Base-by-base conservation (phyloP, 108 stramenopile species). In the Cyclostephanos tholiformis region DNA sequence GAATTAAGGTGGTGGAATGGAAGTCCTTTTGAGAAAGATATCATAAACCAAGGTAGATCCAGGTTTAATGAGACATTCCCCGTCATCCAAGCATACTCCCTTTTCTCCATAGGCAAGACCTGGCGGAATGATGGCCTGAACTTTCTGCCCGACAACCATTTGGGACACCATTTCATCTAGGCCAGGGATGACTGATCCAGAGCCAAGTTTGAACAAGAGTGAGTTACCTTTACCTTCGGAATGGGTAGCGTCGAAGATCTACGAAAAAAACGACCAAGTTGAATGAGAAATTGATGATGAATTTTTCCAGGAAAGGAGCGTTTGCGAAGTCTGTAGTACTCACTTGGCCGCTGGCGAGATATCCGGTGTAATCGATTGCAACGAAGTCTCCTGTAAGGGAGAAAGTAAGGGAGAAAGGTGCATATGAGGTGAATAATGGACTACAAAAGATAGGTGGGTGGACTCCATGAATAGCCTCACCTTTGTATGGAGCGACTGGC, bases 221-320 rank as follows among this genome's bases (percentile, higher is more conserved):
- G 86, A 90, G 57, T 91, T 92, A 16, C 65, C 41, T 77, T 89
- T 92, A 43, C 94, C 94, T 62, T 87, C 85, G 29, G 87, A 67
- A 66, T 95, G 94, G n/a, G 91, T 91, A n/a, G 86, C 87, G 75
- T 95, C 94, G 67, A 92, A 95, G 59, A 95, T 95, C 50, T 65
- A 25, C 20, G 43, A 57, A 65, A 43, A 38, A 50, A 56, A 0
- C 16, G 48, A 44, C 17, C 20, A 63, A 11, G 22, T 29, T 19
- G 27, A 26, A 26, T 61, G 58, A 25, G 41, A 74, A 9, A 32
- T 51, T 11, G 7, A 52, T 16, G 2, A 10, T 1, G 0, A 4
- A 58, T 29, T 14, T 46, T 46, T 23, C 30, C 0, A 63, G 27
- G 26, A 35, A 52, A 44, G 14, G 2, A 50, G 41, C 5, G 59